Percentiles rank a stretch among this genome's conserved stretches.
phyloP scores from a whole-genome alignment of 768 basidiomycete genomes.

The Neoboletus brunneissimus region DNA sequence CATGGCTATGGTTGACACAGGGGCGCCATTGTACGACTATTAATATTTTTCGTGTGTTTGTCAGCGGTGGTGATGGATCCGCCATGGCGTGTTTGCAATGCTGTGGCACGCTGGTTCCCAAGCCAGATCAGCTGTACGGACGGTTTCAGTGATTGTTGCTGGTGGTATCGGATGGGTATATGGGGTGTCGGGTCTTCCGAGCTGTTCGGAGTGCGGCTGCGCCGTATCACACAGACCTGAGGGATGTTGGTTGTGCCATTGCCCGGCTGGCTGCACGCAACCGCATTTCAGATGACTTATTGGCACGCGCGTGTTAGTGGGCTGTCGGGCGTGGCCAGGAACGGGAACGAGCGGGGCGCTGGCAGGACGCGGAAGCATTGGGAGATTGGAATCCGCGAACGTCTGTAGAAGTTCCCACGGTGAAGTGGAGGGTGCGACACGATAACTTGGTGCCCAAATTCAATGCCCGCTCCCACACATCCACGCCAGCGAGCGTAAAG shows the following conservation, averaged over 20 bases:
- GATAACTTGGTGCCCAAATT: slow-evolving; percentile 40
- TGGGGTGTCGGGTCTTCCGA: background rate
- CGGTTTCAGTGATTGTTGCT: no score
- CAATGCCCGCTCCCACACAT: slow-evolving; percentile 42
- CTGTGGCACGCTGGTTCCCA: background rate
- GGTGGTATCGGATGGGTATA: no score
- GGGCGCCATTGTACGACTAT: background rate
- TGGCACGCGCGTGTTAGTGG: slow-evolving; percentile 9
- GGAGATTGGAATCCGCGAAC: slow-evolving; percentile 34
- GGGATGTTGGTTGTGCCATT: no score
- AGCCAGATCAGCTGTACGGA: background rate
- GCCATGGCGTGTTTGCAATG: background rate
- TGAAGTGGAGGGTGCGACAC: slow-evolving; percentile 34
- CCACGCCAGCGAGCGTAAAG: slow-evolving; percentile 25
- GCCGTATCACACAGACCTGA: no score
- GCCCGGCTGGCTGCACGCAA: background rate
- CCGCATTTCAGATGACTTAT: background rate
- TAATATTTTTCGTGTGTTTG: background rate
- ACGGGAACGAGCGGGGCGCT: slow-evolving; percentile 27
- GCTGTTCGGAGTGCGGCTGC: background rate
- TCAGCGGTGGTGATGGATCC: background rate
- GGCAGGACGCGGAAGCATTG: slow-evolving; percentile 35
- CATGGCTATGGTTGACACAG: background rate
- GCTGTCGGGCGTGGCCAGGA: slow-evolving; percentile 13
- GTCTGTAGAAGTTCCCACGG: slow-evolving; percentile 28